Conservation (phyloP, 2,329 filamentous ascomycete genomes). For the Hypoxylon sp. region DNA sequence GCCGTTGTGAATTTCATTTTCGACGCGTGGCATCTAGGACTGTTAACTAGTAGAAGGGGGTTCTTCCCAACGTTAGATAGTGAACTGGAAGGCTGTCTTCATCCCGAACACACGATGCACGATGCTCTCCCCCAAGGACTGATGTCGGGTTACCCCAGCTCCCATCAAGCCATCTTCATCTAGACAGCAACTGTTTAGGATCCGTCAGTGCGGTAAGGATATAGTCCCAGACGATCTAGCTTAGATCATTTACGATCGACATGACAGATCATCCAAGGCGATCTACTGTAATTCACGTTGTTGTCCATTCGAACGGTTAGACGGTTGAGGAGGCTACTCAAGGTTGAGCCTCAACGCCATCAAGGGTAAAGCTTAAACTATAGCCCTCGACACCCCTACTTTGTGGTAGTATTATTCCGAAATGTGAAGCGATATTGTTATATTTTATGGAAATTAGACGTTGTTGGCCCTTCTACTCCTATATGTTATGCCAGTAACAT, state of each 20-base stretch:
- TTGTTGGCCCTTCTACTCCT: not conserved
- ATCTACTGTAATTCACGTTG: constrained; percentile 43
- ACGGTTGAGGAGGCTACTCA: constrained; percentile 31
- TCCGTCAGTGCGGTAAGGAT: constrained; percentile 27
- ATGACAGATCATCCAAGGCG: constrained; percentile 35
- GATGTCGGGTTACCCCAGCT: constrained; percentile 3
- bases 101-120: constrained; percentile 21
- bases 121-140: constrained; percentile 12
- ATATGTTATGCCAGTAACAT: not conserved
- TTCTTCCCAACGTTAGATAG: constrained; percentile 3
- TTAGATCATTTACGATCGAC: constrained; percentile 34
- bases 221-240: constrained; percentile 26
- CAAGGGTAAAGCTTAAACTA: not conserved
- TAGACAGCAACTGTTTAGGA: constrained; percentile 20
- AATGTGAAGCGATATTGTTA: not conserved
- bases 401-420: not conserved
- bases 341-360: constrained; percentile 23
- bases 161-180: constrained; percentile 18
- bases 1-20: constrained; percentile 29
- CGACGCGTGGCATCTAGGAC: constrained; percentile 29
- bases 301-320: constrained; percentile 45
- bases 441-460: not conserved
- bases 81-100: not conserved
- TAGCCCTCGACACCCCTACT: not conserved
- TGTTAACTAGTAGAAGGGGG: not conserved